Percentiles rank a stretch among this genome's conserved stretches.
Conservation (phyloP, 768 basidiomycete species). For the Peribolospora baueri region DNA sequence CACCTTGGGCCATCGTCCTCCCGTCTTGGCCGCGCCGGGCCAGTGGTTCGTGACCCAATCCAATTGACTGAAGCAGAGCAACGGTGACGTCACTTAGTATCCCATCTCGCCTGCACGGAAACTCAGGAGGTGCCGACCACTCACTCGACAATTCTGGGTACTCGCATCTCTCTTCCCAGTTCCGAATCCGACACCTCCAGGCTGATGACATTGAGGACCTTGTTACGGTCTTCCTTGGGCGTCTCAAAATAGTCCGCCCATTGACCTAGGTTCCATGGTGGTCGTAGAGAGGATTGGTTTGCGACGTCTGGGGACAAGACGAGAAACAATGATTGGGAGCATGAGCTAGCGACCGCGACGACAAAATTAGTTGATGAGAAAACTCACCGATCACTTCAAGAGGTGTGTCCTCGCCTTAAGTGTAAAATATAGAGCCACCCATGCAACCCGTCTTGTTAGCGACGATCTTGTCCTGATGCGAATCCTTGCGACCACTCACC, state of each 20-base stretch:
- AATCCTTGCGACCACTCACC: no score
- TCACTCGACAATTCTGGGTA: slow-evolving; percentile 37
- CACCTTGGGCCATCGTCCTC: slow-evolving; percentile 67
- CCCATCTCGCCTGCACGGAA: background rate
- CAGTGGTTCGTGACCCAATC: slow-evolving; percentile 97
- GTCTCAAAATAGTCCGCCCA: slow-evolving; percentile 73
- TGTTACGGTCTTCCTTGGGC: slow-evolving; percentile 45
- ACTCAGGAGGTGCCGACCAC: background rate
- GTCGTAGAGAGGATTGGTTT: slow-evolving; percentile 46
- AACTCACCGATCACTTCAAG: slow-evolving; percentile 70
- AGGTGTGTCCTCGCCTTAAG: slow-evolving; percentile 30
- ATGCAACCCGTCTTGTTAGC: no score
- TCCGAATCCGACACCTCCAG: slow-evolving; percentile 73
- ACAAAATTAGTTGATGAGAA: background rate
- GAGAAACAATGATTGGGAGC: background rate
- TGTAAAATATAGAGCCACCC: no score
- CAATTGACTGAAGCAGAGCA: slow-evolving; percentile 38
- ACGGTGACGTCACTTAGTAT: background rate
- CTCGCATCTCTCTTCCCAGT: slow-evolving; percentile 50
- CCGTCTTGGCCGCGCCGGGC: slow-evolving; percentile 50
- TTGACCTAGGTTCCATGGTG: slow-evolving; percentile 69
- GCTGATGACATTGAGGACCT: slow-evolving; percentile 83
- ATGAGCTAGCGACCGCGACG: background rate
- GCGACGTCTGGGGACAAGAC: slow-evolving; percentile 38
- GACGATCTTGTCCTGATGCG: no score